Conservation (phyloP, 2,329 filamentous ascomycete species). For the Fusarium cyanostomum region DNA sequence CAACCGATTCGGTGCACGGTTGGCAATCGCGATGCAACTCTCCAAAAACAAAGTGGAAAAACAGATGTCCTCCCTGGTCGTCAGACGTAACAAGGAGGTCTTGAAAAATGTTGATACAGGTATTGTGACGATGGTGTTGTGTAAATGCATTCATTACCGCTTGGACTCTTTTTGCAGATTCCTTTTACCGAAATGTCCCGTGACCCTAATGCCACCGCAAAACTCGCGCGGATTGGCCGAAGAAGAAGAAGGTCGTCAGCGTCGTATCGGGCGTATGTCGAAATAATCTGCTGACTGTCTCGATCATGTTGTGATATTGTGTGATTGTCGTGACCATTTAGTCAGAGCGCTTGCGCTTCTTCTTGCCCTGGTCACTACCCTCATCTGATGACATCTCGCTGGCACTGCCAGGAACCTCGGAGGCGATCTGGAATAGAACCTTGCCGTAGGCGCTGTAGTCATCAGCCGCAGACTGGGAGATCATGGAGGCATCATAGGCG, state of each 20-base stretch:
- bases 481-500: constrained; percentile 55
- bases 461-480: constrained; percentile 59
- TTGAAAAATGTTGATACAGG: constrained; percentile 55
- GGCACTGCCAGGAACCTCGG: constrained; percentile 74
- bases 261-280: constrained; percentile 48
- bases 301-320: constrained; percentile 30
- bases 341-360: constrained; percentile 80
- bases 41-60: constrained; percentile 36
- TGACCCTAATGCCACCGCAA: constrained; percentile 45
- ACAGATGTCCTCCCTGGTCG: constrained; percentile 42
- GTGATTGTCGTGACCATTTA: constrained; percentile 49
- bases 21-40: constrained; percentile 38
- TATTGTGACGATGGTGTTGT: constrained; percentile 49
- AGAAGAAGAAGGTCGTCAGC: constrained; percentile 46
- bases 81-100: constrained; percentile 45
- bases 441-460: constrained; percentile 76
- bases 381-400: constrained; percentile 68
- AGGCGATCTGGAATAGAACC: constrained; percentile 83
- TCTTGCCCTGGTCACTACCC: constrained; percentile 57
- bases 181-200: constrained; percentile 45
- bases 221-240: constrained; percentile 35
- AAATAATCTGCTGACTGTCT: constrained; percentile 35
- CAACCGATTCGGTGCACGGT: constrained; percentile 26
- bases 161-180: constrained; percentile 52
- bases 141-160: constrained; percentile 54